Evolutionary conservation across 2,329 filamentous ascomycete species (phyloP).

Genomic region (Exophiala alcalophila): DNA sequence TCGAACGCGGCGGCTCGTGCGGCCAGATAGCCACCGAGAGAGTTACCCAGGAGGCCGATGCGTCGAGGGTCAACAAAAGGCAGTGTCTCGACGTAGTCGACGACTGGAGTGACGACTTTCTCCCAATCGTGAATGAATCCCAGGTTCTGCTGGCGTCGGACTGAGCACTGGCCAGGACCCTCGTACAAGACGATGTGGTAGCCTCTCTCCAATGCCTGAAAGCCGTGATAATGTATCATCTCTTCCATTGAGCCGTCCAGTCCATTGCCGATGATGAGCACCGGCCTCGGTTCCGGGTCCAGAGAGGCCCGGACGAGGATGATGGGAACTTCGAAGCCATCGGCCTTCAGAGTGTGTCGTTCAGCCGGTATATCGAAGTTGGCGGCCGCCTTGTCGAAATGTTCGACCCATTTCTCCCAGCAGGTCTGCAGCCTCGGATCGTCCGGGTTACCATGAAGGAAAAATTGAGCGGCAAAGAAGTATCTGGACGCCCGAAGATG

Average conservation of each 20-base stretch:
- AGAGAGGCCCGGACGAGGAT: conserved; percentile 37
- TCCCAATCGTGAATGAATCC: conserved; percentile 49
- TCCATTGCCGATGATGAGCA: conserved; percentile 41
- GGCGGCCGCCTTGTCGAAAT: conserved; percentile 42
- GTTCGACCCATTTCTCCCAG: conserved; percentile 38
- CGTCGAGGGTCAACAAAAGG: conserved; percentile 33
- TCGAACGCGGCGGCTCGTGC: conserved; percentile 47
- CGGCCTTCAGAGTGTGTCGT: conserved; percentile 34
- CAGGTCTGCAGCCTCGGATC: conserved; percentile 42
- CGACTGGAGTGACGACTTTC: conserved; percentile 40
- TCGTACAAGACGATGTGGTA: conserved; percentile 49
- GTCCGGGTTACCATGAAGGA: conserved; percentile 40
- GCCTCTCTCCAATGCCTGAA: conserved; percentile 40
- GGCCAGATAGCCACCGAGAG: conserved; percentile 43
- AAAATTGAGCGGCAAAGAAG: conserved; percentile 44
- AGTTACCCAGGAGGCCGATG: conserved; percentile 42
- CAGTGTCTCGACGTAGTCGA: conserved; percentile 38
- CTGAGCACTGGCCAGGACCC: conserved; percentile 46
- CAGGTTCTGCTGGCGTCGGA: conserved; percentile 42
- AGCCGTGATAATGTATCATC: conserved; percentile 40
- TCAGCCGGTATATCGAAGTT: conserved; percentile 39
- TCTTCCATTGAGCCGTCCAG: conserved; percentile 49
- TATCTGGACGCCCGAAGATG: conserved; percentile 44
- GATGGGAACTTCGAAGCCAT: conserved; percentile 38
- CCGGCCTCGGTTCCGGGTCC: conserved; percentile 34